Evolutionary conservation across 176 grass and related monocot species (phyloP).

Genomic region (Puya raimondii): DNA sequence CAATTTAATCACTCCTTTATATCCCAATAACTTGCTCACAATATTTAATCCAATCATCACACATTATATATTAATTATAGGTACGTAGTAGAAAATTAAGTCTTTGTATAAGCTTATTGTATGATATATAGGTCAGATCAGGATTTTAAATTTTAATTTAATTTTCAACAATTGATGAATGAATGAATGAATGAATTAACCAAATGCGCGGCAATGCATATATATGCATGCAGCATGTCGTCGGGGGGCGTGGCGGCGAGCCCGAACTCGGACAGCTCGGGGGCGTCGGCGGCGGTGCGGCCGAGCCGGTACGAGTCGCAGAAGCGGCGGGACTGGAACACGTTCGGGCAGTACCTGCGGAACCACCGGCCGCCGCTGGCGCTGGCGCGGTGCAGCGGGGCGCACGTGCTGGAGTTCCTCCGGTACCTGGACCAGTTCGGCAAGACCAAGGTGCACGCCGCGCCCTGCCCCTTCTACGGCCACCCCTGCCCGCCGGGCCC

Average conservation of each 20-base stretch:
- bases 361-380: constrained; percentile 76
- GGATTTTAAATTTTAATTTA: no score
- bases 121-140: no score
- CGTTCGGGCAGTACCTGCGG: constrained; percentile 70
- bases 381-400: constrained; percentile 67
- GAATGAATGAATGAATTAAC: no score
- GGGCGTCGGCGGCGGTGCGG: constrained; percentile 2
- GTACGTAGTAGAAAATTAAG: no score
- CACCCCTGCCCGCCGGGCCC: constrained; percentile 56
- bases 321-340: constrained; percentile 85
- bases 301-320: constrained; percentile 79
- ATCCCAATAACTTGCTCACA: no score
- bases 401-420: constrained; percentile 71
- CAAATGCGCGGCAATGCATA: not conserved
- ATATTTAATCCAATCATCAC: no score
- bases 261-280: not conserved
- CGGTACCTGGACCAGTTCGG: constrained; percentile 83
- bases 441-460: constrained; percentile 67
- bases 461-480: constrained; percentile 60
- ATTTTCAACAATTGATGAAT: no score
- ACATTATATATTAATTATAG: no score
- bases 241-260: not conserved
- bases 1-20: no score
- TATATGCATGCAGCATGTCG: not conserved
- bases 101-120: no score